Conservation (phyloP, 768 basidiomycete species). For the Chalciporus piperatus region DNA sequence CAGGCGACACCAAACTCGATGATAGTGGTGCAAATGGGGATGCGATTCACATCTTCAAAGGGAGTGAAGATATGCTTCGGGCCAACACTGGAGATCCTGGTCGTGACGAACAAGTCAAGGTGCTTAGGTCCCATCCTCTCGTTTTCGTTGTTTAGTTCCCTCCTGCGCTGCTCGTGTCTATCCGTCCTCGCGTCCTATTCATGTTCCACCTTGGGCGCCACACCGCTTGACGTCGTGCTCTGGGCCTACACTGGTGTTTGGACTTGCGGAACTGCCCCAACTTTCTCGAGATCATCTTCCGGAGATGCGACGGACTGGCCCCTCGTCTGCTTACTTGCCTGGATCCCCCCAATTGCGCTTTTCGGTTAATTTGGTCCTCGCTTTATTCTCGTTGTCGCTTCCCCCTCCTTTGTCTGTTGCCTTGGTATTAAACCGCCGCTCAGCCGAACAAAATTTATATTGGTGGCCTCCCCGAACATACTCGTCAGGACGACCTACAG, state of each 20-base stretch:
- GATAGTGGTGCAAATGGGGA: slow-evolving; percentile 12
- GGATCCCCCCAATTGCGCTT: slow-evolving; percentile 25
- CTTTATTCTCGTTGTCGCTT: slow-evolving; percentile 46
- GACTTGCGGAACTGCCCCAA: slow-evolving; percentile 22
- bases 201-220: slow-evolving; percentile 14
- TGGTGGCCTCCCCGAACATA: slow-evolving; percentile 85
- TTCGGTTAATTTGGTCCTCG: slow-evolving; percentile 38
- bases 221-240: slow-evolving; percentile 17
- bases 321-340: slow-evolving; percentile 38
- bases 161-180: slow-evolving; percentile 15
- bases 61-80: slow-evolving; percentile 46
- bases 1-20: slow-evolving; percentile 39
- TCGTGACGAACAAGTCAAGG: slow-evolving; percentile 82
- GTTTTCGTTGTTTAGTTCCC: slow-evolving; percentile 28
- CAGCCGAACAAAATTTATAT: slow-evolving; percentile 95
- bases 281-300: slow-evolving; percentile 20
- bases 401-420: slow-evolving; percentile 46
- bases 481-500: slow-evolving; percentile 80
- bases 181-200: slow-evolving; percentile 16
- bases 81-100: slow-evolving; percentile 41
- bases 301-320: slow-evolving; percentile 29
- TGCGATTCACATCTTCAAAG: slow-evolving; percentile 19
- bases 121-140: slow-evolving; percentile 70
- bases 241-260: slow-evolving; percentile 20
- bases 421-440: slow-evolving; percentile 63